These are phyloP conservation scores for Chytriomyces sp. DNA, from an alignment of 192 early-diverging fungal species.

Conservation along the genomic window DNA sequence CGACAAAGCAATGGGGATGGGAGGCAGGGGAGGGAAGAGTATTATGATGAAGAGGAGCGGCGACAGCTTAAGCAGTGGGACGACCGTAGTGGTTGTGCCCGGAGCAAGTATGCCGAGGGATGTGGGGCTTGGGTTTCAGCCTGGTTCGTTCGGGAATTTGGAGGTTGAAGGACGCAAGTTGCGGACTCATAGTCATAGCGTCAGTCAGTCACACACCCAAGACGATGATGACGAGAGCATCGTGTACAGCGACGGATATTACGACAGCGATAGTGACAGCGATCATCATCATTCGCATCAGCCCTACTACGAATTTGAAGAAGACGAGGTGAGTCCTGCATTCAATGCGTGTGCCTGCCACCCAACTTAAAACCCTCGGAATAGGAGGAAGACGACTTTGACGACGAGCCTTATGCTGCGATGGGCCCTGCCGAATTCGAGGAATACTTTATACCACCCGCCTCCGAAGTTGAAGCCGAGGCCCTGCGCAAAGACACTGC, in stretches of 20 bases:
- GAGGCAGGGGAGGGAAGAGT: background rate
- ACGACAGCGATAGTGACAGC: background rate
- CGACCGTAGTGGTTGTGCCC: background rate
- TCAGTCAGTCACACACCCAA: background rate
- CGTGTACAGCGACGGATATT: background rate
- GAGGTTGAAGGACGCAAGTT: background rate
- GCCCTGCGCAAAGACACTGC: background rate
- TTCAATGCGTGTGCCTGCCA: no score
- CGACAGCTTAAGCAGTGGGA: background rate
- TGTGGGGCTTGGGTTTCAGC: background rate
- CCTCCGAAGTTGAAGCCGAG: background rate
- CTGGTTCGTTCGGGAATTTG: background rate
- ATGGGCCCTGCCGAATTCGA: background rate
- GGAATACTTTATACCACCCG: background rate
- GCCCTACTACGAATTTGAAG: slow-evolving; percentile 6
- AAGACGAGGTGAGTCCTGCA: no score
- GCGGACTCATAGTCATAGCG: background rate
- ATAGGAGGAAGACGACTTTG: slow-evolving; percentile 15
- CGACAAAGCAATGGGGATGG: background rate
- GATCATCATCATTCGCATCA: background rate
- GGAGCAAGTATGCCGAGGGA: background rate
- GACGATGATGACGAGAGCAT: background rate
- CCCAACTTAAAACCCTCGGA: no score
- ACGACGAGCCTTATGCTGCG: background rate
- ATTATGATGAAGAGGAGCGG: background rate